A percentile compares a stretch with the other conserved stretches of the same genome.
Evolutionary conservation across 1,139 yeast species (phyloP).

Genomic region (Suhomyces choctaworum): DNA sequence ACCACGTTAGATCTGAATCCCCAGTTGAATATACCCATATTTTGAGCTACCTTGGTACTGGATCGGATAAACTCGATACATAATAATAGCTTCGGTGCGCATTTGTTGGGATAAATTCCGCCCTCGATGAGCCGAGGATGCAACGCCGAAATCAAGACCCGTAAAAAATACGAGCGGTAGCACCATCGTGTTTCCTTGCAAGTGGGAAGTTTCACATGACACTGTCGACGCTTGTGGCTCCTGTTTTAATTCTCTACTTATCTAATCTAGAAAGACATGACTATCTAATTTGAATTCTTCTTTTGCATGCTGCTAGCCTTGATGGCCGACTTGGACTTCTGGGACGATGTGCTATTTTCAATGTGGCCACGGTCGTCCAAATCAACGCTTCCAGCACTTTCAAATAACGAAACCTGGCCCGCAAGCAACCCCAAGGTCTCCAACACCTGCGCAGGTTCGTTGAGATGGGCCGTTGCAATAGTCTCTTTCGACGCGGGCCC

Average conservation of each 20-base stretch:
- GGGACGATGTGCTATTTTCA: slow-evolving; percentile 47
- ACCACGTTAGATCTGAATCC: slow-evolving; percentile 42
- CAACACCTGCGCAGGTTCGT: slow-evolving; percentile 82
- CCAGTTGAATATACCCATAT: slow-evolving; percentile 30
- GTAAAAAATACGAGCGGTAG: no score
- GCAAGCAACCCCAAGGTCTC: slow-evolving; percentile 80
- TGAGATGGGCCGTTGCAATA: slow-evolving; percentile 81
- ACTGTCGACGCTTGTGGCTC: no score
- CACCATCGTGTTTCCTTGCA: no score
- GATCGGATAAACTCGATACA: no score
- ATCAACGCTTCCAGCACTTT: slow-evolving; percentile 72
- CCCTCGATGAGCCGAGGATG: no score
- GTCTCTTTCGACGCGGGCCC: slow-evolving; percentile 94
- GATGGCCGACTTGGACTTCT: slow-evolving; percentile 40
- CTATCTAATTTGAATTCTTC: slow-evolving; percentile 2
- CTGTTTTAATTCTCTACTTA: no score
- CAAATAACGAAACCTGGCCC: slow-evolving; percentile 73
- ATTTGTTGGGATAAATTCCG: no score
- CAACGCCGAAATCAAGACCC: no score
- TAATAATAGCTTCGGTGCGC: no score
- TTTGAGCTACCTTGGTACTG: no score
- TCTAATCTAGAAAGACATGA: no score
- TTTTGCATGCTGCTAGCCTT: slow-evolving; percentile 23
- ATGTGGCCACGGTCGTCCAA: slow-evolving; percentile 75
- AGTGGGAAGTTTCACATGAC: no score